Percentiles rank a stretch among this genome's conserved stretches.
Conservation (phyloP, 768 basidiomycete species). For the Termitomyces titanicus region DNA sequence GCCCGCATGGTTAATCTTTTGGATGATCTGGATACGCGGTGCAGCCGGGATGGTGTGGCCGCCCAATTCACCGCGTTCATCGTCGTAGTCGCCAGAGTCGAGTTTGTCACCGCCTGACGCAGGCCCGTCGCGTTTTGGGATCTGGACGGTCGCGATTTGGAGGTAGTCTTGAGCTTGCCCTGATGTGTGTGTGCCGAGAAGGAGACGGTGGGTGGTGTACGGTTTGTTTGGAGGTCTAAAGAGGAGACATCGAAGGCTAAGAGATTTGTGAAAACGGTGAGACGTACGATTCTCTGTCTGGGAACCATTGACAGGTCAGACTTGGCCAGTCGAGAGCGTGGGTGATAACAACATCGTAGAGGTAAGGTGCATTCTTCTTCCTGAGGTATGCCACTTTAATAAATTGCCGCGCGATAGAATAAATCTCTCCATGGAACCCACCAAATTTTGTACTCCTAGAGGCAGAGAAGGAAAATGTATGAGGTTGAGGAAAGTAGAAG, state of each 20-base stretch:
- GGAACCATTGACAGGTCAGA: constrained; percentile 98
- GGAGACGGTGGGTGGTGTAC: constrained; percentile 91
- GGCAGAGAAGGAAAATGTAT: background rate
- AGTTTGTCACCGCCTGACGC: constrained; percentile 70
- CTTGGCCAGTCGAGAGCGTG: constrained; percentile 99
- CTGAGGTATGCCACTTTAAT: constrained; percentile 32
- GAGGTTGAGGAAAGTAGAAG: background rate
- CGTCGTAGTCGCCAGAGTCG: constrained; percentile 79
- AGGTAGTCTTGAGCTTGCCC: constrained; percentile 92
- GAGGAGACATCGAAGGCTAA: background rate
- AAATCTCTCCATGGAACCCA: constrained; percentile 23
- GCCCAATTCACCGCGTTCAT: constrained; percentile 93
- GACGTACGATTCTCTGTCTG: constrained; percentile 88
- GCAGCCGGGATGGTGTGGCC: constrained; percentile 82
- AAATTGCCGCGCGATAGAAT: background rate
- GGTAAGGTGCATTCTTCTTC: constrained; percentile 97
- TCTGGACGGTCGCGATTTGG: constrained; percentile 91
- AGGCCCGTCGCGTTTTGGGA: constrained; percentile 77
- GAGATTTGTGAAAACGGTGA: constrained; percentile 2
- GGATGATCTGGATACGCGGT: constrained; percentile 85
- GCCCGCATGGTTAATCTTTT: constrained; percentile 91
- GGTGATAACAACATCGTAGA: constrained; percentile 96
- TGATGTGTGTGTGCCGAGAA: constrained; percentile 97
- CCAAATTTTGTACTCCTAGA: constrained; percentile 86
- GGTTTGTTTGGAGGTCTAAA: constrained; percentile 84